Evolutionary conservation across 2,329 filamentous ascomycete genomes (phyloP), one percentile per base, ranked within the genome.

Genomic region (Penicillium sp.): DNA sequence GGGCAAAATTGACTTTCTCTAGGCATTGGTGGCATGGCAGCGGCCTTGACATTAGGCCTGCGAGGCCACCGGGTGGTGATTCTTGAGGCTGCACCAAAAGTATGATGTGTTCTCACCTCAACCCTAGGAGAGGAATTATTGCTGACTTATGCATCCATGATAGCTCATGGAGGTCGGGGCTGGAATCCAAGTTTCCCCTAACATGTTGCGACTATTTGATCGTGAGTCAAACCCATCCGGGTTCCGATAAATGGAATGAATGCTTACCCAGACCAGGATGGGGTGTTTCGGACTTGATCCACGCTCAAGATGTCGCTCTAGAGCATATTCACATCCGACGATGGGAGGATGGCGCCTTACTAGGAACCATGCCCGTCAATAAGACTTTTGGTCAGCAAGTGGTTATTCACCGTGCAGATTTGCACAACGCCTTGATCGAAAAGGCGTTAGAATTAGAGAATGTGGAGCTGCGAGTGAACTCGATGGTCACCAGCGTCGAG

Each of bases 111-210:
- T 29, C 4, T 27, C 13, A 21, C 16, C 2, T 19, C 7, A n/a
- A 27, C 9, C 0, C 23, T 13, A 25, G 23, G 3, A 35, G 6
- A 45, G 26, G 8, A 16, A 13, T 14, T 39, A 14, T 26, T 53
- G 44, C 54, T 61, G 47, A 63, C 21, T 21, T 19, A 35, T 37
- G n/a, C 10, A 43, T 23, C 11, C 13, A 11, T 14, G 16, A 31
- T 47, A 74, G 72, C 62, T 75, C 44, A 64, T 66, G 63, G 72
- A 75, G 60, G 89, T 93, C 8, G 91, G 91, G 45, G 91, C 91
- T 1, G 91, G 91, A 3, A 93, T 95, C 59, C 91, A 95, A 72
- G 82, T 93, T 49, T 89, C 91, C 0, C 90, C 90, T 0, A 95
- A 95, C 63, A 89, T 93, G 82, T 83, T 88, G 3, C 83, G 88